Evolutionary conservation across 192 early-diverging fungal genomes (phyloP), one percentile per base, ranked within the genome.

Genomic region (Helicostylum pulchrum): DNA sequence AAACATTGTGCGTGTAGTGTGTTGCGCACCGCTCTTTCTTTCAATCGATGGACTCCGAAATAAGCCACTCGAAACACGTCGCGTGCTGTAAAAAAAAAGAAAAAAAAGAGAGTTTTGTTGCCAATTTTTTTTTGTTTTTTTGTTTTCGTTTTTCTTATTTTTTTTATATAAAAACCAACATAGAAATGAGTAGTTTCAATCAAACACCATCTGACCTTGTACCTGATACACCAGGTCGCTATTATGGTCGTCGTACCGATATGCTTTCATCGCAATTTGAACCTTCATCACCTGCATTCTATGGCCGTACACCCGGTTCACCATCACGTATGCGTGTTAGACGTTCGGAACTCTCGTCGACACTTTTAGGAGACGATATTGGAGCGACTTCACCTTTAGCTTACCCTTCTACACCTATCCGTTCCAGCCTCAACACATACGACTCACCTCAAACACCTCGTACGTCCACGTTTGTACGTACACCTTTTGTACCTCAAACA

Each of bases 361-460:
- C 56, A 3, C 53, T 64, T 11, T 63, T 72, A 17, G 54, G 48
- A 21, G 54, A 64, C 14, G 71, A 73, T 51, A 44, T 53, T 49
- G 31, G 53, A 19, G 39, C 55, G 4, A 59, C 66, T n/a, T 73
- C 71, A 19, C 71, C 71, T 15, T 51, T 73, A 11, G 42, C 49
- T 15, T 73, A 73, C n/a, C 71, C 71, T 14, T 64, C 65, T 0
- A 73, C 71, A 0, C 71, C 71, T 31, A 32, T 68, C 48, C 71
- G 71, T 26, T 30, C 36, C 17, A 60, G 61, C 4, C 46, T 60
- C 50, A 56, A 39, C 9, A 43, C 30, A 15, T 64, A 55, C 20
- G 61, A 60, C 12, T 68, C 71, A 9, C 61, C 65, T 15, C 30
- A 36, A 11, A 73, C 71, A 21, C 71, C 71, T 10, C 53, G 66